Evolutionary conservation across 768 basidiomycete species (phyloP), one percentile per base, ranked within the genome.

Genomic region (Leccinum rimulosum): DNA sequence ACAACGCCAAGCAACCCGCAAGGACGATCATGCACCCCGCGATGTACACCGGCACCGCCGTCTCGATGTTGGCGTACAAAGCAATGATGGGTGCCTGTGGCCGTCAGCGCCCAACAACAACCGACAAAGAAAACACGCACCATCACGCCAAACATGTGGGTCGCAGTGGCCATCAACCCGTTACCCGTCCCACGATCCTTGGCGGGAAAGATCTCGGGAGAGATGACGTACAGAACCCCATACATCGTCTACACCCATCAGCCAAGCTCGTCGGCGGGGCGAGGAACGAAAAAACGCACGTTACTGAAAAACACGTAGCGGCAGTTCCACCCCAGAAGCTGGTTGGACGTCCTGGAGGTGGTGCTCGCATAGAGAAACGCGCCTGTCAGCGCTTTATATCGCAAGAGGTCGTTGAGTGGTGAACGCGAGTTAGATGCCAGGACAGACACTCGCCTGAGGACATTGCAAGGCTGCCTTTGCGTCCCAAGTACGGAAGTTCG

Each of bases 241-340:
- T 87, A 90, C 88, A 89, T 90, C 61, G 88, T 82, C 78, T 87
- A 59, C n/a, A 4, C 25, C 27, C 14, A 17, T 4, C 15, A 11
- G n/a, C 60, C 27, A 61, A 9, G 2, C 48, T 6, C 0, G 2
- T 47, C n/a, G 12, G 3, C 22, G 22, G 47, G 6, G 10, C 19
- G 52, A 52, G 1, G 7, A 10, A 27, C 28, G 7, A 7, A 22
- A 3, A 4, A 14, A 72, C 77, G 49, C 59, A 86, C 82, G 64
- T 85, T 86, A 55, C 82, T 84, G 61, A 73, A 79, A 67, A 87
- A 86, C 19, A 75, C 79, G 62, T 88, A 89, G 8, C 82, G 87
- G 67, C 88, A 92, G 72, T 91, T 91, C 89, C 89, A 92, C 51
- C 84, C 89, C 27, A 92, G 77, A 45, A 91, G 79, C 31, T 82